Evolutionary conservation across 2,329 filamentous ascomycete genomes (phyloP).

Genomic region (Colletotrichum orchidophilum): DNA sequence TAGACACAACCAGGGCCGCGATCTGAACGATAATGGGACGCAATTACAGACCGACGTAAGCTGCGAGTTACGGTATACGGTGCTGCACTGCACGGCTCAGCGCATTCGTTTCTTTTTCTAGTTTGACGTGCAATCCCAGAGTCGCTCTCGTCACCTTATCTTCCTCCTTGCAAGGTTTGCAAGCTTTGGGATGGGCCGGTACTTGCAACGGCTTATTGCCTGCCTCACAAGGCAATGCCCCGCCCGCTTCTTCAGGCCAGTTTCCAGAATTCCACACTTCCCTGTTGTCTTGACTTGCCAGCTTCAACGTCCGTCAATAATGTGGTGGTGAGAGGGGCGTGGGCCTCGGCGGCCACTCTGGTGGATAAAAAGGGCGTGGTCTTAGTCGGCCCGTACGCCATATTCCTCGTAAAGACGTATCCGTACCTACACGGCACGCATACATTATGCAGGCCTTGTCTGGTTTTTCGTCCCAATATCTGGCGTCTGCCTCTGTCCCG

Average conservation of each 20-base stretch:
- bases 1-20: not conserved
- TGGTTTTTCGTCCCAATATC: constrained; percentile 18
- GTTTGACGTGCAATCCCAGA: constrained; percentile 6
- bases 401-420: not conserved
- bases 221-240: not conserved
- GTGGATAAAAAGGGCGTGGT: not conserved
- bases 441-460: not conserved
- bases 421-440: not conserved
- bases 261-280: not conserved
- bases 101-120: not conserved
- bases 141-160: not conserved
- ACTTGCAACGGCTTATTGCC: constrained; percentile 10
- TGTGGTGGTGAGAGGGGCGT: not conserved
- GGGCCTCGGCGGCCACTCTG: not conserved
- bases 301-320: not conserved
- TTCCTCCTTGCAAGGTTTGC: not conserved
- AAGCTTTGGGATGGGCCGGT: not conserved
- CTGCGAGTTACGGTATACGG: constrained; percentile 8
- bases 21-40: not conserved
- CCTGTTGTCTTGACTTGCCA: not conserved
- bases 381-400: constrained; percentile 2
- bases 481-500: constrained; percentile 15
- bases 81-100: constrained; percentile 6
- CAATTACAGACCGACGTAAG: not conserved
- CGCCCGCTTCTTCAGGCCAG: not conserved